Conservation (phyloP, 257 asterid species). For the Vinca minor region DNA sequence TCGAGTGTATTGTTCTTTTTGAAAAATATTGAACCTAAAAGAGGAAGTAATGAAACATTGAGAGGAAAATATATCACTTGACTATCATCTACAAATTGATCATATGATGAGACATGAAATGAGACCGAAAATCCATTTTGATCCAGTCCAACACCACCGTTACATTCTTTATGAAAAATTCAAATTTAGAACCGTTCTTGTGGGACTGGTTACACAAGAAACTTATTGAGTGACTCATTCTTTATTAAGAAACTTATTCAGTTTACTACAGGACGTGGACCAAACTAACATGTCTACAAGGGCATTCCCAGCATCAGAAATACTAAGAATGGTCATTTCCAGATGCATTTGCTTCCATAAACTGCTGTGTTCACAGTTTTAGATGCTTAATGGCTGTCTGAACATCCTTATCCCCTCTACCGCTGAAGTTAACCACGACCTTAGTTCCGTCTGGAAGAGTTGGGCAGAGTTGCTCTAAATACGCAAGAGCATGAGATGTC, state of each 20-base stretch:
- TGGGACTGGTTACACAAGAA: too few relatives aligned
- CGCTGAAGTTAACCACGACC: slow-evolving; percentile 87
- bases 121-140: too few relatives aligned
- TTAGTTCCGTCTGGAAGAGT: slow-evolving; percentile 57
- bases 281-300: background rate
- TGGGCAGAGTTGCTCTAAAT: slow-evolving; percentile 85
- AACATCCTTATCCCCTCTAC: slow-evolving; percentile 95
- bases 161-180: too few relatives aligned
- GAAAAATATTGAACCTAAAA: too few relatives aligned
- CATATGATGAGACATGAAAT: too few relatives aligned
- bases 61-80: too few relatives aligned
- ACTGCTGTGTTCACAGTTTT: slow-evolving; percentile 26
- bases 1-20: too few relatives aligned
- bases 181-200: too few relatives aligned
- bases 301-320: background rate
- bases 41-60: too few relatives aligned
- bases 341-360: background rate
- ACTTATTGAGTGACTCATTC: too few relatives aligned
- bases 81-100: too few relatives aligned
- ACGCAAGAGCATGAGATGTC: slow-evolving; percentile 90
- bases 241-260: background rate
- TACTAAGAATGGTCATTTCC: slow-evolving; percentile 2
- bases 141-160: too few relatives aligned
- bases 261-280: background rate
- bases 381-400: slow-evolving; percentile 66